Percentiles rank a stretch among this genome's conserved stretches.
These are phyloP conservation scores for Obba rivulosa DNA, from an alignment of 768 basidiomycete genomes.

Conservation along the genomic window DNA sequence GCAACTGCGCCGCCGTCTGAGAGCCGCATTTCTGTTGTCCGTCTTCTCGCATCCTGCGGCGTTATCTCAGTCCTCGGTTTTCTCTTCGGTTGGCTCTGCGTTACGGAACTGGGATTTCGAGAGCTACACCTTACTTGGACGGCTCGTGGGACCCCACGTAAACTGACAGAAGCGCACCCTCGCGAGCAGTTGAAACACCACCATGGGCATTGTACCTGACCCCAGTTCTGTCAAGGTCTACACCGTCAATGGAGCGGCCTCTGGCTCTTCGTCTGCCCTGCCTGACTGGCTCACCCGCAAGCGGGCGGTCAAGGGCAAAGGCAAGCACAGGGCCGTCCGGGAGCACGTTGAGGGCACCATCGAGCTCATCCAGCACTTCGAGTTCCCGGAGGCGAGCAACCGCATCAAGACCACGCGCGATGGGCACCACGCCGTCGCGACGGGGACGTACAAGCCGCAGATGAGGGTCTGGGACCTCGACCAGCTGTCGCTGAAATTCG, in stretches of 20 bases:
- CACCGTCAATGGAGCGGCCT: constrained; percentile 90
- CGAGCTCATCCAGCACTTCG: constrained; percentile 92
- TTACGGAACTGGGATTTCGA: background rate
- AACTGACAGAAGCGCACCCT: no score
- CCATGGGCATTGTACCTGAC: constrained; percentile 19
- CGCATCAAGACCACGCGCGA: constrained; percentile 86
- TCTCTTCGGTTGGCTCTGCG: background rate
- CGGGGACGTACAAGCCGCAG: constrained; percentile 97
- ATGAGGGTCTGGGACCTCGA: constrained; percentile 94
- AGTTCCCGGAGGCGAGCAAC: constrained; percentile 95
- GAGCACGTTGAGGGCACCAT: constrained; percentile 82
- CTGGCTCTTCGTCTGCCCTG: constrained; percentile 85
- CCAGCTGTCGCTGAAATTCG: constrained; percentile 90
- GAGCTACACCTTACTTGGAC: no score
- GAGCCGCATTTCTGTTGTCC: no score
- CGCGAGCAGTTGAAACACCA: background rate
- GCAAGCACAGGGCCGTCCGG: constrained; percentile 52
- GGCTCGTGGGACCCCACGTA: background rate
- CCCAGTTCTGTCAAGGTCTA: constrained; percentile 71
- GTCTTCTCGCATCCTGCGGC: no score
- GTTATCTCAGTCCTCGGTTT: background rate
- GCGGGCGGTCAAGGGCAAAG: constrained; percentile 57
- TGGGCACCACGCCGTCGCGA: constrained; percentile 89
- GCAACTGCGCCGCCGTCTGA: no score
- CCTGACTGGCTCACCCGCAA: constrained; percentile 89